These are phyloP conservation scores for Aspergillus niger DNA, from an alignment of 2,329 filamentous ascomycete species.

Conservation along the genomic window DNA sequence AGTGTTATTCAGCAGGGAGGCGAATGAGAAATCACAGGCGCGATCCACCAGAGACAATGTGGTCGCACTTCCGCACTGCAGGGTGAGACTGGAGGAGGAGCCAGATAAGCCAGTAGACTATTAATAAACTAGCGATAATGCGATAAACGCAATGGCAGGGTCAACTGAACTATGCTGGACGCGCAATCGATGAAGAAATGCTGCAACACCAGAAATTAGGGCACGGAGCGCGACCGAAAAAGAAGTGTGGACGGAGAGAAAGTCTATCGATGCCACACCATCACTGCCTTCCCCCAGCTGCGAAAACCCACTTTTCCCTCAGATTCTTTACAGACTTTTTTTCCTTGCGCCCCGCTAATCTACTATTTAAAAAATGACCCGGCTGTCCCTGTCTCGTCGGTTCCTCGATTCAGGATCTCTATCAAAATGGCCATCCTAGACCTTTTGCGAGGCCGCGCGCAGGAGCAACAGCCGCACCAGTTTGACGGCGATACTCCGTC, in stretches of 20 bases:
- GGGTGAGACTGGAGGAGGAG: background rate
- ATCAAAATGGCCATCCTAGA: constrained; percentile 8
- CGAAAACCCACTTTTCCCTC: background rate
- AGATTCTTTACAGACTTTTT: constrained; percentile 6
- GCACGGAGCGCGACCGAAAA: background rate
- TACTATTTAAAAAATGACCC: constrained; percentile 5
- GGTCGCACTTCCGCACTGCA: background rate
- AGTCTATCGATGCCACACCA: background rate
- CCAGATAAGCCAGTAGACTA: background rate
- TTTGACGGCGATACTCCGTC: background rate
- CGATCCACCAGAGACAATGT: background rate
- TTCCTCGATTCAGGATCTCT: background rate
- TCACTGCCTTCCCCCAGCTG: background rate
- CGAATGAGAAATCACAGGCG: background rate
- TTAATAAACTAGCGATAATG: background rate
- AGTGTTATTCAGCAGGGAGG: background rate
- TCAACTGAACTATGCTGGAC: background rate
- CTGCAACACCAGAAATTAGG: constrained; percentile 6
- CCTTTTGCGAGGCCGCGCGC: constrained; percentile 5
- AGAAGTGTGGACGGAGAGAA: background rate
- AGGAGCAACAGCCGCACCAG: background rate
- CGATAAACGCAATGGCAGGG: background rate
- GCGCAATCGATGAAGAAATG: constrained; percentile 3
- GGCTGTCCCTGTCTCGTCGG: background rate
- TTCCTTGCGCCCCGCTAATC: constrained; percentile 1